These are phyloP conservation scores for Suzukiozyma palmioleophila DNA, from an alignment of 1,139 yeast genomes.

Conservation along the genomic window DNA sequence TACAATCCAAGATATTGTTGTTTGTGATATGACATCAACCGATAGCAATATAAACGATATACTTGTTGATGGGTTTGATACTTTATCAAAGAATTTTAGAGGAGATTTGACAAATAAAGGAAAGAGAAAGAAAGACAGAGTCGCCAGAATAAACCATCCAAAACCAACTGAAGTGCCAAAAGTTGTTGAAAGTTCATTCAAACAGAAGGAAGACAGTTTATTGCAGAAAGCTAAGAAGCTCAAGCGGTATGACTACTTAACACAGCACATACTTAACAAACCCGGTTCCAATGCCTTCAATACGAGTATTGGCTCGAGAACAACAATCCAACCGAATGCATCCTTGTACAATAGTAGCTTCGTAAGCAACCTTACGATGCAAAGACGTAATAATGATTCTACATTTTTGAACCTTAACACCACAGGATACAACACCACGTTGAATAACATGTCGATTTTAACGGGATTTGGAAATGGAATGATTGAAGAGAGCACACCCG, in stretches of 20 bases:
- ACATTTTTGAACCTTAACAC: conserved; percentile 19
- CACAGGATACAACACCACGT: conserved; percentile 19
- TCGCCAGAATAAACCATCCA: conserved; percentile 5
- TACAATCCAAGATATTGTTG: conserved; percentile 17
- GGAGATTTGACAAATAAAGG: conserved; percentile 35
- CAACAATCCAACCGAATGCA: conserved; percentile 2
- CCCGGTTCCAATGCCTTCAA: conserved; percentile 8
- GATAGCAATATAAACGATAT: conserved; percentile 25
- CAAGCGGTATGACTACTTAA: conserved; percentile 31
- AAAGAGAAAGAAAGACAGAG: conserved; percentile 13
- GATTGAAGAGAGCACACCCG: conserved; percentile 39
- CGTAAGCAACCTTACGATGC: conserved; percentile 6
- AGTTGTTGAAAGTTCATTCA: conserved; percentile 14
- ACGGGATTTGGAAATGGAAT: conserved; percentile 39
- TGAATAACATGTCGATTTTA: conserved; percentile 23
- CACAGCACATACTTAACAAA: conserved; percentile 21
- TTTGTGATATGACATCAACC: conserved; percentile 35
- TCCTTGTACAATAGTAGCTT: conserved; percentile 2
- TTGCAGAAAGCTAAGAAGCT: conserved; percentile 28
- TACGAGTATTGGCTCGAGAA: conserved; percentile 9
- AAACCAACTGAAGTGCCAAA: conserved; percentile 5
- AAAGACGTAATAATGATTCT: conserved; percentile 8
- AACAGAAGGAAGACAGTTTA: conserved; percentile 21
- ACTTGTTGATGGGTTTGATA: conserved; percentile 21
- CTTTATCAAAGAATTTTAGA: conserved; percentile 20